Percentiles rank a stretch among this genome's conserved stretches.
These are phyloP conservation scores for Wickerhamiella sergipiensis DNA, from an alignment of 805 yeast species.

Conservation along the genomic window DNA sequence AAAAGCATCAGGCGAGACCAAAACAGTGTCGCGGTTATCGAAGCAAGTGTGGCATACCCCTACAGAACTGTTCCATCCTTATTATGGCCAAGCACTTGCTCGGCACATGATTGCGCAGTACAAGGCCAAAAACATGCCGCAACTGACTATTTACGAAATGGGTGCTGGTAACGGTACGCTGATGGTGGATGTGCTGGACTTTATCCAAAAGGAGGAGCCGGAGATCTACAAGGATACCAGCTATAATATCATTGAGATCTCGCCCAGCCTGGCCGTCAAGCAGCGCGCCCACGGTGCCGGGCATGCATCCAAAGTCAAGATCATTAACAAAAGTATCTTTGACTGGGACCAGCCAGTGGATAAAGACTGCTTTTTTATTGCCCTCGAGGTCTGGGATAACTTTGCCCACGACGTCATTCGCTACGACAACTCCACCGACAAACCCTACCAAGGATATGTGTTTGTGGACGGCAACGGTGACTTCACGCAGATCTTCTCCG, in stretches of 20 bases:
- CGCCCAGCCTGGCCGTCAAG: slow-evolving; percentile 40
- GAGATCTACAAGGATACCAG: slow-evolving; percentile 56
- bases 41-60: slow-evolving; percentile 81
- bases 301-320: slow-evolving; percentile 43
- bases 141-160: slow-evolving; percentile 67
- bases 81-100: slow-evolving; percentile 77
- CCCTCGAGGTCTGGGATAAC: slow-evolving; percentile 74
- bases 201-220: slow-evolving; percentile 46
- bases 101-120: slow-evolving; percentile 61
- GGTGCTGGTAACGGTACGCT: slow-evolving; percentile 87
- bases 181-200: slow-evolving; percentile 62
- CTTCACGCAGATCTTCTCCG: slow-evolving; percentile 56
- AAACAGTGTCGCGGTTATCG: slow-evolving; percentile 5
- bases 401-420: slow-evolving; percentile 70
- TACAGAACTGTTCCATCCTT: slow-evolving; percentile 69
- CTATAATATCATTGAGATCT: slow-evolving; percentile 63
- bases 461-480: slow-evolving; percentile 60
- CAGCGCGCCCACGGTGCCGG: slow-evolving; percentile 26
- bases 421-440: slow-evolving; percentile 52
- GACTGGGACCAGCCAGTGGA: slow-evolving; percentile 50
- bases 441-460: slow-evolving; percentile 69
- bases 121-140: slow-evolving; percentile 43
- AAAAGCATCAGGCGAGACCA: neutral
- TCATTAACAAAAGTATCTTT: slow-evolving; percentile 62
- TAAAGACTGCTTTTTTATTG: slow-evolving; percentile 65